Evolutionary conservation across 768 basidiomycete species (phyloP), one percentile per base, ranked within the genome.

Genomic region (Collybiopsis confluens): DNA sequence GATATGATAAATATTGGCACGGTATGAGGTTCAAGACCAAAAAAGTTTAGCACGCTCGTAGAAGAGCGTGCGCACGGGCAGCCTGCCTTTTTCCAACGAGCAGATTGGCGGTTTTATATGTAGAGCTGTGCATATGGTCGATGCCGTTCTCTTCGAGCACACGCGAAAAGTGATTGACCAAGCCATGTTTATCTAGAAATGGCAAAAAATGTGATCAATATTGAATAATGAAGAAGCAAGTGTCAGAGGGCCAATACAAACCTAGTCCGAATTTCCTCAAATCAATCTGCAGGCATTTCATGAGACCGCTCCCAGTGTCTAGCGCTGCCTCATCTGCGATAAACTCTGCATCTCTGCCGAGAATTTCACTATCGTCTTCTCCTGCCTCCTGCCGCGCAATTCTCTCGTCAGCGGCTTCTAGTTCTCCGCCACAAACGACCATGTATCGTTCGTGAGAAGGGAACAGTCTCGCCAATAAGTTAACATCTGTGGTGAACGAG

Each of bases 71-170:
- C 16, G 85, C 85, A 38, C 79, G 79, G 33, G 68, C 65, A 6
- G 82, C 78, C 54, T 85, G 75, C 58, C 66, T 72, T 73, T 79
- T 83, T 54, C 82, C 74, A 58, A 85, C 88, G 60, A 90, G 71
- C 28, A 92, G 67, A 67, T 92, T 91, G 53, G 89, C 89, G 5
- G 86, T 87, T 69, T 88, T 88, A 64, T 82, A 86, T n/a, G 89
- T 90, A 41, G 87, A 88, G 54, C 83, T 86, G 64, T 90, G 91
- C 80, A 91, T 86, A 63, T 90, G 87, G 68, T 90, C 88, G 64
- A 92, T 85, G 10, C 81, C 80, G 60, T 85, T 85, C 58, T 80
- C 75, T 54, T 86, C 85, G 11, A 91, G 78, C 20, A 88, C 79
- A 7, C 80, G 79, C 20, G 89, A 88, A 63, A 88, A 89, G 36